Evolutionary conservation across 768 basidiomycete species (phyloP), one percentile per base, ranked within the genome.

Genomic region (Rhizopogon sp.): DNA sequence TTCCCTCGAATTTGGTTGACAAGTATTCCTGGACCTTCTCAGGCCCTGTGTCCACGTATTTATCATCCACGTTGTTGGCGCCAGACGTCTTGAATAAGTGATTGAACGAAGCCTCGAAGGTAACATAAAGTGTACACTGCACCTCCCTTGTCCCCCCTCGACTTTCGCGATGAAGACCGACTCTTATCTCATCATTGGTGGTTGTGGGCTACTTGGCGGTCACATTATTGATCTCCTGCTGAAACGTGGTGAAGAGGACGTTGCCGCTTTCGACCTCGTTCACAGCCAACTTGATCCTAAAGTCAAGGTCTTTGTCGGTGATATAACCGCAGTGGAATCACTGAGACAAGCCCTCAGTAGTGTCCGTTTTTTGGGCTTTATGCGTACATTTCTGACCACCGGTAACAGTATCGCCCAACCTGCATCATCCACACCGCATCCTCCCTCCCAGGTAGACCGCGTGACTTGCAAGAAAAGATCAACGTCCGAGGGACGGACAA

Each of bases 351-450:
- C 77, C 6, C 63, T 83, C 39, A 56, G 61, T 39, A 70, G 76
- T 68, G 75, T 76, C 37, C 51, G 73, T 57, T 35, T 20, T 28
- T 16, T 43, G 13, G 43, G 43, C 4, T 20, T 43, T 20, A 14
- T 14, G 16, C 5, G 5, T 28, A 43, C 9, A 20, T 43, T 43
- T 35, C 49, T 28, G 10, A 55, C 31, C 1, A 56, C 11, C 9
- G 8, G 11, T 13, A 13, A 35, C 35, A 76, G 76, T 64, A 66
- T 50, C 54, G 58, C 10, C 69, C 77, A 1, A 76, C 75, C 7
- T 70, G 70, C 47, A 75, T 83, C 25, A 75, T 84, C 57, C 82
- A 83, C 69, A 82, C 81, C 20, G 83, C 79, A 0, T 74, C 74
- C 3, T 77, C 79, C 2, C 62, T 71, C 40, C 77, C 71, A 60